phyloP scores from a whole-genome alignment of 306 rosid genomes.

The Pyrus pyrifolia region DNA sequence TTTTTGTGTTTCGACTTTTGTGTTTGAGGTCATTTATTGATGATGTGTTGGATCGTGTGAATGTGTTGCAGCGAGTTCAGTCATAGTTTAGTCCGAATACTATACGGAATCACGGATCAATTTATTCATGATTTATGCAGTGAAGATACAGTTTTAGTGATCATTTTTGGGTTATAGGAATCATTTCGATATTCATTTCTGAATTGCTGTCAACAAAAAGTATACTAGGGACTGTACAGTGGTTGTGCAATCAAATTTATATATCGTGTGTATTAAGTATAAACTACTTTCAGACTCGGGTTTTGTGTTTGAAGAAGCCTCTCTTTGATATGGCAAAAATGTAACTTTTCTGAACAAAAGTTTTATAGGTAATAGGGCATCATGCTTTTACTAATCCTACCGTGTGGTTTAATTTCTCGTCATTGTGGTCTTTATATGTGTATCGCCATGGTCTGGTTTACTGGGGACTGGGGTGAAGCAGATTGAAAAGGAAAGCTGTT shows the following conservation, averaged over 20 bases:
- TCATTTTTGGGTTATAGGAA: background rate
- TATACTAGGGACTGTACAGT: background rate
- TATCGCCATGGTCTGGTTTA: conserved; percentile 2
- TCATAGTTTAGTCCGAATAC: background rate
- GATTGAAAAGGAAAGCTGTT: background rate
- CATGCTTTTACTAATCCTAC: background rate
- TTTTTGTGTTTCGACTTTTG: background rate
- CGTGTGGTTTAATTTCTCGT: background rate
- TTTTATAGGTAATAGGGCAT: background rate
- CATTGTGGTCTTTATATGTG: background rate
- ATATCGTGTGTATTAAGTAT: too few relatives aligned
- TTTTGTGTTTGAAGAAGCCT: background rate
- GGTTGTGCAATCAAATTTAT: background rate
- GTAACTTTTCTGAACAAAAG: background rate
- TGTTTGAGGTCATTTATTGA: background rate
- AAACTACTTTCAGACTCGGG: background rate
- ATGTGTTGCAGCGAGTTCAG: background rate
- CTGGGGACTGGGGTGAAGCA: background rate
- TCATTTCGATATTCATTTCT: background rate
- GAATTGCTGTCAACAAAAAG: background rate
- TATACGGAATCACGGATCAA: background rate
- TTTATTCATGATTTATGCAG: background rate
- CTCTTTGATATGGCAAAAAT: background rate
- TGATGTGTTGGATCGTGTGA: background rate
- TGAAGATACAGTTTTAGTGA: background rate